These are phyloP conservation scores for Casuarina glauca DNA, from an alignment of 306 rosid genomes.

Conservation along the genomic window DNA sequence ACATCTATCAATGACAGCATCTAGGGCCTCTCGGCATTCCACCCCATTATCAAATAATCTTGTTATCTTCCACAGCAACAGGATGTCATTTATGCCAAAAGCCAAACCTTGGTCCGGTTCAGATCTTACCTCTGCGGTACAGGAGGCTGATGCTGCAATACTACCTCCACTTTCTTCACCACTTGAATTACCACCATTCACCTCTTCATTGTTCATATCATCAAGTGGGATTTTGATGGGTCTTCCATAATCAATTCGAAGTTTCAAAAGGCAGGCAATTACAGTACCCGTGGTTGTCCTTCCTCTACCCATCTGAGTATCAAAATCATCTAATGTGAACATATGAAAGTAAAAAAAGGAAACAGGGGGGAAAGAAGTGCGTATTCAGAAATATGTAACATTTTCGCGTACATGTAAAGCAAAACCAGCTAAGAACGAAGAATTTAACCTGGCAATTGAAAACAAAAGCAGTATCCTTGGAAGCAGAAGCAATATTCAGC, in stretches of 20 bases:
- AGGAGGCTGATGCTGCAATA: conserved; percentile 32
- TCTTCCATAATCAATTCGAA: conserved; percentile 77
- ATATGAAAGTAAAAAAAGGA: background rate
- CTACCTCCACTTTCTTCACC: conserved; percentile 64
- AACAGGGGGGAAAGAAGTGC: background rate
- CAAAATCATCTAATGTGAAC: conserved; percentile 20
- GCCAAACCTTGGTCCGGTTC: conserved; percentile 52
- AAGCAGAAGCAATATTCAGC: conserved; percentile 72
- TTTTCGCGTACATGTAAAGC: conserved; percentile 8
- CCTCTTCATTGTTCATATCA: conserved; percentile 48
- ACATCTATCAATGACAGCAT: conserved; percentile 89
- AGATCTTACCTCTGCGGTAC: conserved; percentile 34
- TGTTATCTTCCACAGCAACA: conserved; percentile 87
- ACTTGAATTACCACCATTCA: conserved; percentile 63
- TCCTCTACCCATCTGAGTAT: conserved; percentile 82
- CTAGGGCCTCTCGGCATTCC: conserved; percentile 87
- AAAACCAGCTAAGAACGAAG: conserved; percentile 30
- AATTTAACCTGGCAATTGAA: conserved; percentile 83
- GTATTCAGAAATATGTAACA: conserved; percentile 2
- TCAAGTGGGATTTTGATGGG: conserved; percentile 68
- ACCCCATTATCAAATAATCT: conserved; percentile 83
- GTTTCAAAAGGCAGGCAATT: conserved; percentile 89
- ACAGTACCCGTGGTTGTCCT: conserved; percentile 96
- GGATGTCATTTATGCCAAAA: conserved; percentile 90
- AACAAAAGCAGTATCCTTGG: conserved; percentile 75